Base-by-base conservation (phyloP, 331 rosid species). In the Acacia concinna region DNA sequence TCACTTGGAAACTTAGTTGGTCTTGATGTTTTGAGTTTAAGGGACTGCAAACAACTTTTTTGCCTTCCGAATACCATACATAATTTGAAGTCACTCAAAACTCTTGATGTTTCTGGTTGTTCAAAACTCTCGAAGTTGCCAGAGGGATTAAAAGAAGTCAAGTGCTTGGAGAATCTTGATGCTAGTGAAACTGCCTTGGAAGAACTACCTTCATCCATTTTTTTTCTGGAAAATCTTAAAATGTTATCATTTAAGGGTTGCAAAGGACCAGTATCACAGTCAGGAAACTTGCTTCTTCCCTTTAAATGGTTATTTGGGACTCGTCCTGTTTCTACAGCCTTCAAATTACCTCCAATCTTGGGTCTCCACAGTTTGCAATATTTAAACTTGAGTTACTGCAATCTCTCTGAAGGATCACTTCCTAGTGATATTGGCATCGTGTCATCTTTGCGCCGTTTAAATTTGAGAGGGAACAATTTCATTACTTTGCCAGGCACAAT, bases 151-250 rank as follows among this genome's bases (percentile, higher is more conserved):
- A 78, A 78, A 51, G 83, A 85, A 78, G 28, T 81, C 4, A 68
- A 40, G 60, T 27, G 47, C 72, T 72, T 85, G 47, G 51, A 35
- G 65, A 73, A 64, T 65, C 81, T 85, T 75, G 0, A 2, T 57
- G 81, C 69, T 4, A 40, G 78, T 65, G 74, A 15, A 65, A 78
- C 77, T 78, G 85, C 80, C 27, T 32, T 81, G 71, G 54, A 57
- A 78, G 89, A 81, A 67, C 52, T 78, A 34, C 89, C 89, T 57
- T 81, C 89, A 56, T 74, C 10, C 13, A 31, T 75, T 31, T 78
- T 81, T 35, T 30, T 63, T 78, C 68, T 74, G 9, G 44, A 70
- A 60, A 85, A 81, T 14, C 83, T 81, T 32, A 23, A 38, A 43
- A 10, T 10, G 20, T 27, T 85, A n/a, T 81, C 85, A 25, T 51